These are phyloP conservation scores for Trametes elegans DNA, from an alignment of 768 basidiomycete genomes.

Conservation along the genomic window DNA sequence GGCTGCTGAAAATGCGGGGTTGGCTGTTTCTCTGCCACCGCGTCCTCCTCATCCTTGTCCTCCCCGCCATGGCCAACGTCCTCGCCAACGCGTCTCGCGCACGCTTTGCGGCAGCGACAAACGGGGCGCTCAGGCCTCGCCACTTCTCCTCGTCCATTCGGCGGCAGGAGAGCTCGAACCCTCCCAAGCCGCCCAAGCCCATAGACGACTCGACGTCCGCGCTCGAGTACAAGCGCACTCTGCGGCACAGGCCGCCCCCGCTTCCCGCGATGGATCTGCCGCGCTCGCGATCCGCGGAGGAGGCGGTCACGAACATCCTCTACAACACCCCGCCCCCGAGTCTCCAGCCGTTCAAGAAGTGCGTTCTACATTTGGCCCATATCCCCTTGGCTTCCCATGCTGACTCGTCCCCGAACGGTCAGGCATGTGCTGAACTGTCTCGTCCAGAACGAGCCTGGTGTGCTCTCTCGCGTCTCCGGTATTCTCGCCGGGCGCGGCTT, in stretches of 20 bases:
- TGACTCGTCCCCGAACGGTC: background rate
- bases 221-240: conserved; percentile 86
- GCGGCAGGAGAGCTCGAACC: conserved; percentile 16
- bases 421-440: conserved; percentile 97
- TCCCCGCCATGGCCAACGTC: conserved; percentile 16
- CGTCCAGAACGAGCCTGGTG: conserved; percentile 98
- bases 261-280: conserved; percentile 86
- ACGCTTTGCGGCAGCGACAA: conserved; percentile 1
- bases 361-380: conserved; percentile 24
- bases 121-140: conserved; percentile 17
- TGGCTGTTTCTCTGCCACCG: conserved; percentile 9
- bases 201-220: conserved; percentile 95
- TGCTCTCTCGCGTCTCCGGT: conserved; percentile 96
- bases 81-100: conserved; percentile 13
- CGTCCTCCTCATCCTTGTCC: background rate
- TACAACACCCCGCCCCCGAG: conserved; percentile 95
- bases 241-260: conserved; percentile 73
- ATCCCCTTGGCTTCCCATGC: background rate
- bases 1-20: conserved; percentile 13
- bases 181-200: conserved; percentile 69
- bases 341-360: conserved; percentile 92
- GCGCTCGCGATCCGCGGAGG: conserved; percentile 81
- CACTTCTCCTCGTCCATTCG: conserved; percentile 16
- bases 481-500: conserved; percentile 96
- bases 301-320: conserved; percentile 95